A percentile compares a stretch with the other conserved stretches of the same genome.
Conservation (phyloP, 768 basidiomycete genomes). For the Asterophora lycoperdoides region DNA sequence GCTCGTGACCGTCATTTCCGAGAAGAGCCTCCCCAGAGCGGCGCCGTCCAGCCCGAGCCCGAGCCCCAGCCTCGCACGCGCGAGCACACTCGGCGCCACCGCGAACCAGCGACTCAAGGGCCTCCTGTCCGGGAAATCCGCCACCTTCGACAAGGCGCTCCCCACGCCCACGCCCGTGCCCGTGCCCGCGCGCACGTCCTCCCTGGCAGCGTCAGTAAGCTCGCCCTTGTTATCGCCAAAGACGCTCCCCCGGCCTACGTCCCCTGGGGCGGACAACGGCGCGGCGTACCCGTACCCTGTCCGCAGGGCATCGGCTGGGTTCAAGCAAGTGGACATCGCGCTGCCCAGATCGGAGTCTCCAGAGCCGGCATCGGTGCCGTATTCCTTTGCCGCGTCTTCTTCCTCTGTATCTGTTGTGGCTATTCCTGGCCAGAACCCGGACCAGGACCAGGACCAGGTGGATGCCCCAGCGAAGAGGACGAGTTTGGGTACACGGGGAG, state of each 20-base stretch:
- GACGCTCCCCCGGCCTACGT: constrained; percentile 20
- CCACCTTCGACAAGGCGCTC: constrained; percentile 34
- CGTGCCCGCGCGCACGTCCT: constrained; percentile 17
- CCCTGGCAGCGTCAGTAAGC: constrained; percentile 21
- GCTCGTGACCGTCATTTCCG: constrained; percentile 81
- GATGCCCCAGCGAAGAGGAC: constrained; percentile 7
- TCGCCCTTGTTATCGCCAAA: constrained; percentile 21
- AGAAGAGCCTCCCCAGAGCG: constrained; percentile 52
- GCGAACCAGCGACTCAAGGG: constrained; percentile 49
- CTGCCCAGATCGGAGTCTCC: constrained; percentile 17
- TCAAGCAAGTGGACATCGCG: constrained; percentile 20
- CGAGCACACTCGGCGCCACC: constrained; percentile 23
- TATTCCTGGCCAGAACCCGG: constrained; percentile 4
- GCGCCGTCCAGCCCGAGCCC: constrained; percentile 27
- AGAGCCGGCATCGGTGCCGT: constrained; percentile 16
- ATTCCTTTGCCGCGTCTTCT: too few species aligned
- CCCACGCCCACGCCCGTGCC: constrained; percentile 29
- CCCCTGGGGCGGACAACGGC: constrained; percentile 10
- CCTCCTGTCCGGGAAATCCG: constrained; percentile 35
- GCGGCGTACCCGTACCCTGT: constrained; percentile 1
- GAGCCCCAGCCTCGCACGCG: constrained; percentile 29
- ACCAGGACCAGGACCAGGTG: neutral
- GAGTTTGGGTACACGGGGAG: neutral
- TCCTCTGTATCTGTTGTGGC: neutral
- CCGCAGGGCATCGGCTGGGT: constrained; percentile 14